Evolutionary conservation across 305 asterid species (phyloP).

Genomic region (Solanum aculeatissimum): DNA sequence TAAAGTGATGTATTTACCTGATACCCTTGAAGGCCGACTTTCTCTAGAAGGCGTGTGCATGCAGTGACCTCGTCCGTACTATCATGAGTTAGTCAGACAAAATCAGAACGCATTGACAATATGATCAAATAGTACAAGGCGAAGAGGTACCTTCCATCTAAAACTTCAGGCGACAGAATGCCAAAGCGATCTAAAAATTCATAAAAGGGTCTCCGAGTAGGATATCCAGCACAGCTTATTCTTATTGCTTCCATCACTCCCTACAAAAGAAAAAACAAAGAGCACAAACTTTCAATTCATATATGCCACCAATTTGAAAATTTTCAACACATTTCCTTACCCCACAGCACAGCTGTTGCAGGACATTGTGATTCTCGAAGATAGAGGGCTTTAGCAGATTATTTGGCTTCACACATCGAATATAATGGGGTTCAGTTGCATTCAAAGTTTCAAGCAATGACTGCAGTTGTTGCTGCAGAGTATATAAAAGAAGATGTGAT

Average conservation of each 20-base stretch:
- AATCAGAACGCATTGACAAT: conserved; percentile 2
- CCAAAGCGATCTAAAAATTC: conserved; percentile 94
- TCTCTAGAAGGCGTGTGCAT: conserved; percentile 85
- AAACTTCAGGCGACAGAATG: conserved; percentile 80
- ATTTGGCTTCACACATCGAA: conserved; percentile 96
- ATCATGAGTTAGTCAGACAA: conserved; percentile 14
- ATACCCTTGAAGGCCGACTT: conserved; percentile 91
- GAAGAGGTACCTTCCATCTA: conserved; percentile 60
- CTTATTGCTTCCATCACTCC: conserved; percentile 99
- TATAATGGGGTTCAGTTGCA: conserved; percentile 90
- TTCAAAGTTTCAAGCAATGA: conserved; percentile 77
- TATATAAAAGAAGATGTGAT: conserved; percentile 8
- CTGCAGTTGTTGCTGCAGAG: conserved; percentile 89
- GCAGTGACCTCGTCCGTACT: conserved; percentile 83
- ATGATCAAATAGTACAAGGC: background rate
- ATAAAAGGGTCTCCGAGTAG: conserved; percentile 83
- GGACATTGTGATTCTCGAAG: conserved; percentile 91
- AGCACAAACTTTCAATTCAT: conserved; percentile 9
- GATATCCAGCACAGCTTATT: conserved; percentile 98
- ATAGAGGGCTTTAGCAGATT: conserved; percentile 92
- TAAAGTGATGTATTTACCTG: conserved; percentile 46
- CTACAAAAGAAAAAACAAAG: conserved; percentile 21
- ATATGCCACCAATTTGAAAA: background rate
- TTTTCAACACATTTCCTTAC: conserved; percentile 24
- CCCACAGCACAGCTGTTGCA: conserved; percentile 98